Evolutionary conservation across 208 protist species (phyloP).

Genomic region (Trypanosoma theileri): DNA sequence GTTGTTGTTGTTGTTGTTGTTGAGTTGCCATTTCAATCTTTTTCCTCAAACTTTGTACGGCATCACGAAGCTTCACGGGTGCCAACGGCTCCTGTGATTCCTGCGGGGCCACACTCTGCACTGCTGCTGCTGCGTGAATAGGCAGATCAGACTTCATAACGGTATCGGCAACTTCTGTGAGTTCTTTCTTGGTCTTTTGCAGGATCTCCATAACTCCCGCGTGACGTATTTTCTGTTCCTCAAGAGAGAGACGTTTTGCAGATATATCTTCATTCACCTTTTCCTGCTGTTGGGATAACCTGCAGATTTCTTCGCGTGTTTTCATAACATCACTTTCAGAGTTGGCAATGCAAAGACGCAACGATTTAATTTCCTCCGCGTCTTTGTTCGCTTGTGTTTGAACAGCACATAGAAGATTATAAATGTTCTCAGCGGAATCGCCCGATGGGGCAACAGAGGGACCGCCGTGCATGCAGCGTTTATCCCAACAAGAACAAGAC

Average conservation of each 20-base stretch:
- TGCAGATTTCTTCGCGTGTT: neutral
- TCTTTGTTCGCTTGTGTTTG: slow-evolving; percentile 26
- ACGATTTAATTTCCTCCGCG: slow-evolving; percentile 28
- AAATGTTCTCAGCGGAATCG: slow-evolving; percentile 31
- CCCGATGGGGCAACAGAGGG: neutral
- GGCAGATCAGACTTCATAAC: slow-evolving; percentile 16
- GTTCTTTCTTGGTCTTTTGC: neutral
- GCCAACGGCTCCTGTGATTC: neutral
- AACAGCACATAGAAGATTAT: slow-evolving; percentile 30
- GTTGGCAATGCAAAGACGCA: slow-evolving; percentile 17
- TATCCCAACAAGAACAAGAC: neutral
- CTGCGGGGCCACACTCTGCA: neutral
- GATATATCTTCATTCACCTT: neutral
- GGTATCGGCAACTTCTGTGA: neutral
- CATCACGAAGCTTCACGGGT: slow-evolving; percentile 6
- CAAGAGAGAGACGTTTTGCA: neutral
- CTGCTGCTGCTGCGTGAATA: neutral
- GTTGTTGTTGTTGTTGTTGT: neutral
- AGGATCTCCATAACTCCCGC: slow-evolving; percentile 19
- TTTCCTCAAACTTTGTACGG: neutral
- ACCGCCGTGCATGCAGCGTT: neutral
- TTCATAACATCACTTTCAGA: neutral
- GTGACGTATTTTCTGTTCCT: slow-evolving; percentile 13
- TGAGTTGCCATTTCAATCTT: slow-evolving; percentile 7
- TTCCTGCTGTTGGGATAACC: slow-evolving; percentile 3